phyloP scores from a whole-genome alignment of 306 rosid genomes.

The Quercus variabilis region DNA sequence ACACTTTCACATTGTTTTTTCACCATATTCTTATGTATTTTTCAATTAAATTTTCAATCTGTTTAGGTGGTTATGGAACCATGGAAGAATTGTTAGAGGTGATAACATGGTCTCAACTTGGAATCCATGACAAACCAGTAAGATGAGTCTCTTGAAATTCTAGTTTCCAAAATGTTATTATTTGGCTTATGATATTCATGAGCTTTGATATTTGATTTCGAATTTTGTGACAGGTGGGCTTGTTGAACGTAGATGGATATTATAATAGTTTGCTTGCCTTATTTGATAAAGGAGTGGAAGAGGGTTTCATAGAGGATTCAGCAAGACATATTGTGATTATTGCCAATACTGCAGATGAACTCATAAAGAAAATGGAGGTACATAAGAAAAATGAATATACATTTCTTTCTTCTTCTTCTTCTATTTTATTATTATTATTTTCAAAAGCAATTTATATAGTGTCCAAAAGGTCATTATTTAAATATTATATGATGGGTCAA shows the following conservation, averaged over 20 bases:
- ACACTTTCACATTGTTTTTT: background rate
- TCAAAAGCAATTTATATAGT: background rate
- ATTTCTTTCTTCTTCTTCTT: background rate
- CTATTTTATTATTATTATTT: background rate
- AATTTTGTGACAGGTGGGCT: constrained; percentile 50
- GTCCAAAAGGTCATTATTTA: background rate
- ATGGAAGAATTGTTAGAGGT: constrained; percentile 46
- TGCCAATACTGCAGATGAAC: constrained; percentile 52
- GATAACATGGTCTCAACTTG: constrained; percentile 45
- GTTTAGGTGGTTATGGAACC: constrained; percentile 48
- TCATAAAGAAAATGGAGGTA: constrained; percentile 64
- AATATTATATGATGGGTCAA: background rate
- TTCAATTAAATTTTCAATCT: background rate
- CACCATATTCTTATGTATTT: background rate
- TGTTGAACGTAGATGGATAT: constrained; percentile 68
- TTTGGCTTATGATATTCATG: background rate
- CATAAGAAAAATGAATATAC: background rate
- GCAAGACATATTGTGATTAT: constrained; percentile 59
- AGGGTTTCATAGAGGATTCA: constrained; percentile 57
- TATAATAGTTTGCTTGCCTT: constrained; percentile 54
- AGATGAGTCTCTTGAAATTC: background rate
- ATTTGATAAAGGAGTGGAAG: constrained; percentile 71
- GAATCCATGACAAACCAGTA: constrained; percentile 43
- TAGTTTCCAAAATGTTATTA: background rate
- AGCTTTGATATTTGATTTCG: background rate